Evolutionary conservation across 768 basidiomycete genomes (phyloP).

Genomic region (Gyrodon lividus): DNA sequence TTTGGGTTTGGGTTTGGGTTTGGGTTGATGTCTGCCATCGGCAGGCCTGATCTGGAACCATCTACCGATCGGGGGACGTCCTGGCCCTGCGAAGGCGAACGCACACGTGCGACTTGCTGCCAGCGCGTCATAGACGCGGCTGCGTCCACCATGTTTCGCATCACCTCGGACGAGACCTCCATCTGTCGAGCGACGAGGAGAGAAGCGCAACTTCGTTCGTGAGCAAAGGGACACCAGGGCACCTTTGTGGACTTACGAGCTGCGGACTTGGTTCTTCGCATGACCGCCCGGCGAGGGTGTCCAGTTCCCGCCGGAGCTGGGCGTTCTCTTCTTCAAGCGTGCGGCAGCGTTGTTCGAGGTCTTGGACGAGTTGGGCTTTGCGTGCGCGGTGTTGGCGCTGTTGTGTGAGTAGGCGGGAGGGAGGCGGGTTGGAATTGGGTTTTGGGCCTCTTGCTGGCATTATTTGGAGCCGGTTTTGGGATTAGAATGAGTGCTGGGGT

Average conservation of each 20-base stretch:
- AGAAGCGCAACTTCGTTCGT: not conserved
- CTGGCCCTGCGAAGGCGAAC: not conserved
- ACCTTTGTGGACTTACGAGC: not conserved
- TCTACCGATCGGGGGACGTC: not conserved
- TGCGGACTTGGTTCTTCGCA: conserved; percentile 6
- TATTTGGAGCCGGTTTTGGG: not conserved
- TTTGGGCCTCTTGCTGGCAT: conserved; percentile 36
- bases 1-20: no score
- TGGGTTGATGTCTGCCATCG: not conserved
- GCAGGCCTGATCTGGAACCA: not conserved
- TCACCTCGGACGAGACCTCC: conserved; percentile 49
- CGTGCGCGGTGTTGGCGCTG: conserved; percentile 66
- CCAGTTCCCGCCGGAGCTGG: conserved; percentile 47
- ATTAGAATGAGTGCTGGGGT: not conserved
- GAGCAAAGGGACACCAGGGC: not conserved
- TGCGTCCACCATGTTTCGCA: conserved; percentile 46
- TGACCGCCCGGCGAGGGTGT: conserved; percentile 32
- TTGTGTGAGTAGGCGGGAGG: conserved; percentile 55
- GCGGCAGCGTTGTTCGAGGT: conserved; percentile 53
- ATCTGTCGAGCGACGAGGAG: conserved; percentile 31
- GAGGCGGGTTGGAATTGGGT: conserved; percentile 59
- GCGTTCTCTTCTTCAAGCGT: conserved; percentile 54
- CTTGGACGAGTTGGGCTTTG: conserved; percentile 52
- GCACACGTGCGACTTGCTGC: conserved; percentile 35
- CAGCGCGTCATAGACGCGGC: conserved; percentile 51